Percentiles rank a stretch among this genome's conserved stretches.
phyloP scores from a whole-genome alignment of 2,329 filamentous ascomycete species.

The Ophiognomonia clavigignenti-juglandacearum region DNA sequence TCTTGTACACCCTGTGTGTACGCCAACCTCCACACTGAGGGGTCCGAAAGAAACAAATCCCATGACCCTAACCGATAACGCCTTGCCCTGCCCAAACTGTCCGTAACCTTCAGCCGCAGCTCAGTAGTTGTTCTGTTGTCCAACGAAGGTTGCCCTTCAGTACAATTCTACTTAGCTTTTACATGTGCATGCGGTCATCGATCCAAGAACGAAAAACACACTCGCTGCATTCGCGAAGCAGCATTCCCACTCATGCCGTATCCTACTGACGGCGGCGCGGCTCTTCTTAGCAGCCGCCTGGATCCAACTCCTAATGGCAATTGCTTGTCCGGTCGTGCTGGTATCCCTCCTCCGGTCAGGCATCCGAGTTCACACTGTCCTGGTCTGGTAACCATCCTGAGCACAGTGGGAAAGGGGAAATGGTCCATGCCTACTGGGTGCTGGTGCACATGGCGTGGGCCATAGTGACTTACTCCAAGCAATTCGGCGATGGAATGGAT shows the following conservation, averaged over 20 bases:
- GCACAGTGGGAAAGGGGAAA: neutral
- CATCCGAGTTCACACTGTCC: neutral
- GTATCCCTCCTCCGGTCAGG: no score
- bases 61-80: no score
- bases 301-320: no score
- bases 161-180: slow-evolving; percentile 11
- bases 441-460: neutral
- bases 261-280: neutral
- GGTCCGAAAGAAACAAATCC: no score
- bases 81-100: no score
- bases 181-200: neutral
- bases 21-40: no score
- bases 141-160: slow-evolving; percentile 14
- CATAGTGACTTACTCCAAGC: no score
- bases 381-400: neutral
- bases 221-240: neutral
- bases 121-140: slow-evolving; percentile 9
- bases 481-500: neutral
- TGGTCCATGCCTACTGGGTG: neutral
- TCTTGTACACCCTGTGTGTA: no score
- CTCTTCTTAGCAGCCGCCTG: neutral
- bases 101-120: neutral
- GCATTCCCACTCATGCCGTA: neutral
- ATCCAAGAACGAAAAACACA: neutral
- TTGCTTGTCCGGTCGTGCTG: no score